Percentiles rank a stretch among this genome's conserved stretches.
Conservation (phyloP, 1,139 yeast species). For the Kodamaea anthophila region DNA sequence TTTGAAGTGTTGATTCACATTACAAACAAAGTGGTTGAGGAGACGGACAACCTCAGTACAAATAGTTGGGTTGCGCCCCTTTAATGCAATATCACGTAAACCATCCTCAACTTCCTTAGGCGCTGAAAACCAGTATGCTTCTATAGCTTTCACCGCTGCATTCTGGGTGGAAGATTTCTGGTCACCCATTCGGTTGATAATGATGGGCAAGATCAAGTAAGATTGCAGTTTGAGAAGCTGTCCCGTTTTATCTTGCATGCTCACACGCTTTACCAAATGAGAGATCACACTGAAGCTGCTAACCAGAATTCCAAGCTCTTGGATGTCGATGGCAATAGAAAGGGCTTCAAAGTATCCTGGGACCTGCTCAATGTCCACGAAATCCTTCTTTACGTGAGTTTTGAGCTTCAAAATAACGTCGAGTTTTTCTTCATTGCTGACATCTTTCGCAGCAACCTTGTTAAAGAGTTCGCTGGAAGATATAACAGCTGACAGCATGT, state of each 20-base stretch:
- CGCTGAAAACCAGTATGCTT: constrained; percentile 62
- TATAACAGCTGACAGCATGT: constrained; percentile 9
- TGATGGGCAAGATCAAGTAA: constrained; percentile 48
- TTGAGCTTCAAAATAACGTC: constrained; percentile 47
- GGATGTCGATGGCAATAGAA: constrained; percentile 37
- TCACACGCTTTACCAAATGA: constrained; percentile 69
- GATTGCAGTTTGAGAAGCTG: constrained; percentile 42
- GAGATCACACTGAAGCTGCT: constrained; percentile 63
- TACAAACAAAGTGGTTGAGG: constrained; percentile 26
- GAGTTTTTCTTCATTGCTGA: constrained; percentile 23
- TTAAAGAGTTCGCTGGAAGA: constrained; percentile 22
- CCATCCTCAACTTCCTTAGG: constrained; percentile 49
- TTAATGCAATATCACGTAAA: constrained; percentile 48
- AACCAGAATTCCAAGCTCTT: constrained; percentile 36
- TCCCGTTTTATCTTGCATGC: constrained; percentile 58
- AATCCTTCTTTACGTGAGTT: constrained; percentile 63
- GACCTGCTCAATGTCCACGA: constrained; percentile 49
- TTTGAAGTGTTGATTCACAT: constrained; percentile 29
- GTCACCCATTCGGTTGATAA: constrained; percentile 50
- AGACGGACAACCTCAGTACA: constrained; percentile 37
- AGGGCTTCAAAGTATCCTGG: constrained; percentile 56
- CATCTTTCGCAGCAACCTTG: constrained; percentile 17
- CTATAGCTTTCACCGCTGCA: constrained; percentile 53
- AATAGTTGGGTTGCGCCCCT: constrained; percentile 32
- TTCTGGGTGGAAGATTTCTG: constrained; percentile 35